Percentiles rank a stretch among this genome's conserved stretches.
Conservation (phyloP, 148 eudicot species). For the Rheum nobile region DNA sequence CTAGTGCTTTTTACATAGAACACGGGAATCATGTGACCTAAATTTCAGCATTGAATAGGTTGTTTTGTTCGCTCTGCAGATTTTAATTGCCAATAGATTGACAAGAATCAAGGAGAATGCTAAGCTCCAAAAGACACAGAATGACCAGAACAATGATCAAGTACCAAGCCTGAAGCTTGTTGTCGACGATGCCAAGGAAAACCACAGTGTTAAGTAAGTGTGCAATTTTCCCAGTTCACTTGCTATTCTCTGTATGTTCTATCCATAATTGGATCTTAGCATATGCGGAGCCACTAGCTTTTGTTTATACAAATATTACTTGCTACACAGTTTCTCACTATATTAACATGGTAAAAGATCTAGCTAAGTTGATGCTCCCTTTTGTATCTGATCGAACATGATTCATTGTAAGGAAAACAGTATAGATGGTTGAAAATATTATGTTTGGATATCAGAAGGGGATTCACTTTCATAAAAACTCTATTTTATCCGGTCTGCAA, state of each 20-base stretch:
- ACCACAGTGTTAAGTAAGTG: conserved; percentile 70
- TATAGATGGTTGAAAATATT: no score
- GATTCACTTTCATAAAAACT: neutral
- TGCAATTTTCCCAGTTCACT: no score
- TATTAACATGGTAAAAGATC: no score
- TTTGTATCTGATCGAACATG: no score
- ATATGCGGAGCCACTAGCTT: no score
- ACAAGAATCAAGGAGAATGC: conserved; percentile 80
- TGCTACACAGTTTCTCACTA: no score
- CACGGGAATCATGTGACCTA: neutral
- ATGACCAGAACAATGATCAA: conserved; percentile 29
- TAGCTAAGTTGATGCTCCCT: no score
- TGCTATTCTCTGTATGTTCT: no score
- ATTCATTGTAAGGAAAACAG: no score
- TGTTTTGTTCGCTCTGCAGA: conserved; percentile 23
- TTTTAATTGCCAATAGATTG: conserved; percentile 82
- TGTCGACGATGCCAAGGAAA: conserved; percentile 66
- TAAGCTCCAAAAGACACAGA: conserved; percentile 71
- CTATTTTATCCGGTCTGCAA: conserved; percentile 58
- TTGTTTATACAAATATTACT: no score
- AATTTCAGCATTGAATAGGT: neutral
- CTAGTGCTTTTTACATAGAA: no score
- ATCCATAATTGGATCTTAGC: no score
- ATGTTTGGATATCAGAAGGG: neutral
- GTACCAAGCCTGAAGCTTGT: conserved; percentile 65